Evolutionary conservation across 2,329 filamentous ascomycete species (phyloP).

Genomic region (Hypocreales sp.): DNA sequence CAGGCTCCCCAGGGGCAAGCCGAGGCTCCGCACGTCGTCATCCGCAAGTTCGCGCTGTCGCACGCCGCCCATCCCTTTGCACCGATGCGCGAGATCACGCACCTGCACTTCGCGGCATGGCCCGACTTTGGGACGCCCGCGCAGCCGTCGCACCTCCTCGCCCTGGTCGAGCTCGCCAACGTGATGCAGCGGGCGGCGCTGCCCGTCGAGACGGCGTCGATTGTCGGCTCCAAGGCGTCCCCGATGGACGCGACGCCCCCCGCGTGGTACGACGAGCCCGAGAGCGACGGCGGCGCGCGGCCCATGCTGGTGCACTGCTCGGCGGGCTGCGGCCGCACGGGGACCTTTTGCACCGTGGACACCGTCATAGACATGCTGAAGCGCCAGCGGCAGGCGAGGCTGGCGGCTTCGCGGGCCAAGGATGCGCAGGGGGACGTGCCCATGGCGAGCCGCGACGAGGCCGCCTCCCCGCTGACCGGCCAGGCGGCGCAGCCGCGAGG

Average conservation of each 20-base stretch:
- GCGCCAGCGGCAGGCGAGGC: conserved; percentile 44
- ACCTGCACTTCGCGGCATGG: conserved; percentile 92
- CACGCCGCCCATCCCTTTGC: conserved; percentile 66
- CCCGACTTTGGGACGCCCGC: conserved; percentile 92
- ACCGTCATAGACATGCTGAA: conserved; percentile 94
- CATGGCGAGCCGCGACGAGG: conserved; percentile 22
- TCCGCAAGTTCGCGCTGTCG: conserved; percentile 75
- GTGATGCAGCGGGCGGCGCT: conserved; percentile 47
- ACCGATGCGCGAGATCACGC: conserved; percentile 81
- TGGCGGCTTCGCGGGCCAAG: conserved; percentile 5
- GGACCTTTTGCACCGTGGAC: conserved; percentile 93
- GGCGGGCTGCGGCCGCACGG: conserved; percentile 87
- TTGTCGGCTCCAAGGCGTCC: conserved; percentile 14
- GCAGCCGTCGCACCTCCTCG: conserved; percentile 72
- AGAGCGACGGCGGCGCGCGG: conserved; percentile 32
- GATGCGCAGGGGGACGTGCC: conserved; percentile 27
- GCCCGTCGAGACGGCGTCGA: conserved; percentile 27
- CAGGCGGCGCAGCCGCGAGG: conserved; percentile 9
- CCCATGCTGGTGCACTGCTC: conserved; percentile 91
- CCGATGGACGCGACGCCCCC: conserved; percentile 17
- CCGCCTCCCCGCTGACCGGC: conserved; percentile 12
- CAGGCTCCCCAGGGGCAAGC: conserved; percentile 14
- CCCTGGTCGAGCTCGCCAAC: conserved; percentile 78
- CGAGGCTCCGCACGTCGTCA: conserved; percentile 60
- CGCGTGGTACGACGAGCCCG: conserved; percentile 43